Conservation (phyloP, 192 early-diverging fungal species). For the Coemansia sp. region DNA sequence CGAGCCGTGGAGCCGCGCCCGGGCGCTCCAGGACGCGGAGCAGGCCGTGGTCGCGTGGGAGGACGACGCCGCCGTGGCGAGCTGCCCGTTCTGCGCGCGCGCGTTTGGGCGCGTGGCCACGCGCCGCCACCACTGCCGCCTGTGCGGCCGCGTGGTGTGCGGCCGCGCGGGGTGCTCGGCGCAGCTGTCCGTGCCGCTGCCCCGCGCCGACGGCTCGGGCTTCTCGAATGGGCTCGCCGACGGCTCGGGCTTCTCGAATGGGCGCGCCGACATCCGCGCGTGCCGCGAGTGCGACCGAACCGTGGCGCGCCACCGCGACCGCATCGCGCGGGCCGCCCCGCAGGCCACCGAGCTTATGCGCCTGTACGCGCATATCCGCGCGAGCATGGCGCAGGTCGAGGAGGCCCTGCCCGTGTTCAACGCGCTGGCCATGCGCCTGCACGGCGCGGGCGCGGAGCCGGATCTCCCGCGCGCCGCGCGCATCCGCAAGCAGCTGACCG, state of each 20-base stretch:
- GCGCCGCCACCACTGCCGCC: slow-evolving; percentile 70
- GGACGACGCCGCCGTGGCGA: slow-evolving; percentile 9
- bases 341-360: slow-evolving; percentile 20
- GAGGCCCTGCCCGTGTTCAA: slow-evolving; percentile 34
- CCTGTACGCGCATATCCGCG: slow-evolving; percentile 11
- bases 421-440: slow-evolving; percentile 10
- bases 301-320: slow-evolving; percentile 55
- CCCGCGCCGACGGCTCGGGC: neutral
- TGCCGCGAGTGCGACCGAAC: slow-evolving; percentile 61
- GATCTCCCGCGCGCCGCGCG: slow-evolving; percentile 60
- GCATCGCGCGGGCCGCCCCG: slow-evolving; percentile 30
- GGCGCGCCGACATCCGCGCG: slow-evolving; percentile 37
- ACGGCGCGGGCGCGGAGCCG: neutral
- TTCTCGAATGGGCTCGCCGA: slow-evolving; percentile 5
- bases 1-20: too few relatives aligned
- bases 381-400: slow-evolving; percentile 27
- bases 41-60: slow-evolving; percentile 47
- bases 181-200: slow-evolving; percentile 16
- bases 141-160: slow-evolving; percentile 68
- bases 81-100: slow-evolving; percentile 24
- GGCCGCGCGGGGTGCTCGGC: slow-evolving; percentile 54
- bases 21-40: slow-evolving; percentile 31
- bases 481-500: slow-evolving; percentile 62
- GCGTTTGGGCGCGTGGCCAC: slow-evolving; percentile 56
- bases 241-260: slow-evolving; percentile 3